Base-by-base conservation (phyloP, 208 protist species). In the Phytomonas sp. region DNA sequence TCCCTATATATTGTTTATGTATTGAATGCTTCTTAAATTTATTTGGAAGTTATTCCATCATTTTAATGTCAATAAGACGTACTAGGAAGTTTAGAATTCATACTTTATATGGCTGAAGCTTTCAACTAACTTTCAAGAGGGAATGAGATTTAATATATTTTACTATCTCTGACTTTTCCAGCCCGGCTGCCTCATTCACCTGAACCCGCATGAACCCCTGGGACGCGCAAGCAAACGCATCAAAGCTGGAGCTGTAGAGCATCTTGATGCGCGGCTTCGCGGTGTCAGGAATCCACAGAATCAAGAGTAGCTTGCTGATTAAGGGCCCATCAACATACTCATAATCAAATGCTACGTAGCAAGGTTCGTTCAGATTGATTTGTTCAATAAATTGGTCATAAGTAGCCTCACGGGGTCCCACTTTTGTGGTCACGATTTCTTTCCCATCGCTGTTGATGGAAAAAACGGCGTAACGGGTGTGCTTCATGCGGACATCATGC, bases 341-440 rank as follows among this genome's bases (percentile, higher is more conserved):
- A 62, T 94, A 94, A 80, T 98, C 96, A 71, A 85, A 96, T 53
- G 94, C 84, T 70, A 80, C 91, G 78, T 98, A 98, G 69, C 88
- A 88, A 53, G 94, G 94, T 67, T 91, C 75, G 33, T 79, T 73
- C 11, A 77, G 34, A 69, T 84, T 74, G 30, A 98, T 75, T 63
- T 85, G 78, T 0, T 23, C 62, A 23, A 83, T 53, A 74, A 98
- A 96, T 13, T 92, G 77, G 23, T 84, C 79, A 74, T 89, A 98
- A 43, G 77, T 88, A 4, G 82, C 73, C 29, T 40, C 33, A 26
- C 83, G 61, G 20, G 46, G 66, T 37, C 85, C 90, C 0, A 82
- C 79, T 62, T 89, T 73, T 13, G 83, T 79, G 29, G 97, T 80
- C 46, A 84, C 83, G 68, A 98, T 94, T 69, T 88, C 67, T 66